Conservation (phyloP, 2,329 filamentous ascomycete species). For the Myriosclerotinia curreyana region DNA sequence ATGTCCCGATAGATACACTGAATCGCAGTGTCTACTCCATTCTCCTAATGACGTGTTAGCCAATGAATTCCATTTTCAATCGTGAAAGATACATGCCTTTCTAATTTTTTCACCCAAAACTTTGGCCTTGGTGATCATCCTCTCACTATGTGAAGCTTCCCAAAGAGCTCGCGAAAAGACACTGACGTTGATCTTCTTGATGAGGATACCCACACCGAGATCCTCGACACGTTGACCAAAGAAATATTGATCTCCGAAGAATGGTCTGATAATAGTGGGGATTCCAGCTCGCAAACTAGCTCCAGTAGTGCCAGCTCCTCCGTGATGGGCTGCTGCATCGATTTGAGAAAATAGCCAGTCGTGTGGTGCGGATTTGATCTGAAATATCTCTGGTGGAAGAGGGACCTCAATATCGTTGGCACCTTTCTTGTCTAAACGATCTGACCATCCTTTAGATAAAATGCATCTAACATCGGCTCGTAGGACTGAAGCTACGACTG, state of each 20-base stretch:
- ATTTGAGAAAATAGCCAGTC: constrained; percentile 96
- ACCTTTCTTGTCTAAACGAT: constrained; percentile 64
- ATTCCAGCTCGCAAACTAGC: constrained; percentile 87
- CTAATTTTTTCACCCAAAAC: constrained; percentile 84
- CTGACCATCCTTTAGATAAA: constrained; percentile 95
- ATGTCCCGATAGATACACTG: constrained; percentile 92
- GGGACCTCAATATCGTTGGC: constrained; percentile 56
- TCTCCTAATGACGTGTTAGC: constrained; percentile 59
- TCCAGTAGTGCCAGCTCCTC: constrained; percentile 90
- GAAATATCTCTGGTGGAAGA: constrained; percentile 75
- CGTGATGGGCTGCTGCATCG: constrained; percentile 91
- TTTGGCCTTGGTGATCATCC: constrained; percentile 85
- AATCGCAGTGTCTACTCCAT: constrained; percentile 85
- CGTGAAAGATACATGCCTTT: constrained; percentile 56
- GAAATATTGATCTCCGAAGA: constrained; percentile 98
- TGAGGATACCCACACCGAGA: constrained; percentile 82
- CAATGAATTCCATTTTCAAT: neutral
- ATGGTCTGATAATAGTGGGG: constrained; percentile 91
- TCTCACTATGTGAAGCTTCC: constrained; percentile 84
- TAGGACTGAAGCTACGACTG: constrained; percentile 86
- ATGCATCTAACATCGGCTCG: constrained; percentile 94
- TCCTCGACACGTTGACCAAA: constrained; percentile 89
- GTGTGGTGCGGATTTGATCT: constrained; percentile 88
- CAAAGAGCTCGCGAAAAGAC: constrained; percentile 83
- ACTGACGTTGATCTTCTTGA: constrained; percentile 86